A percentile compares a stretch with the other conserved stretches of the same genome.
phyloP scores from a whole-genome alignment of 768 basidiomycete genomes.

The Amanita molliuscula region DNA sequence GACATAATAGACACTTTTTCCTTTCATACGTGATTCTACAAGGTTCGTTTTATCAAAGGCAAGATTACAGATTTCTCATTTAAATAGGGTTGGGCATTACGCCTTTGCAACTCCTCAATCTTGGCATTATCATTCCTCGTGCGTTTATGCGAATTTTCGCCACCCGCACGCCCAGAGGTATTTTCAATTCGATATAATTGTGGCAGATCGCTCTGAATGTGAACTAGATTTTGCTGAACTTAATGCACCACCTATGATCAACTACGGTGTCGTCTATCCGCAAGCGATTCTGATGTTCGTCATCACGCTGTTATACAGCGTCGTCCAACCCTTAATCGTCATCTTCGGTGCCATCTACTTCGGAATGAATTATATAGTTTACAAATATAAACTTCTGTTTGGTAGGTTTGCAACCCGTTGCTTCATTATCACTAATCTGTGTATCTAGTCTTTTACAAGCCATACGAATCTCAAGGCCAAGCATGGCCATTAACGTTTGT shows the following conservation, averaged over 20 bases:
- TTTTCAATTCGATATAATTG: neutral
- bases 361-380: constrained; percentile 90
- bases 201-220: neutral
- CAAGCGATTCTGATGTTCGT: constrained; percentile 95
- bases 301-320: constrained; percentile 90
- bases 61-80: constrained; percentile 5
- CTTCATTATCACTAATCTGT: neutral
- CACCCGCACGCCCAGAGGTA: constrained; percentile 88
- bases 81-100: constrained; percentile 76
- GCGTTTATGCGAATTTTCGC: constrained; percentile 63
- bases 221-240: constrained; percentile 84
- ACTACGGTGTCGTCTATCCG: constrained; percentile 95
- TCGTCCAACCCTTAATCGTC: constrained; percentile 91
- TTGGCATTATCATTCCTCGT: constrained; percentile 80
- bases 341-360: constrained; percentile 96
- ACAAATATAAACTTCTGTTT: constrained; percentile 96
- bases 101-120: constrained; percentile 89
- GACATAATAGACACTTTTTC: constrained; percentile 57
- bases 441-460: constrained; percentile 86
- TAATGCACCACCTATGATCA: constrained; percentile 96
- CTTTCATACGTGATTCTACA: constrained; percentile 78
- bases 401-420: constrained; percentile 38
- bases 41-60: constrained; percentile 28
- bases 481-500: constrained; percentile 96
- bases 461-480: constrained; percentile 94